A percentile compares a stretch with the other conserved stretches of the same genome.
Evolutionary conservation across 2,329 filamentous ascomycete genomes (phyloP).

Genomic region (Hymenoscyphus scutula): DNA sequence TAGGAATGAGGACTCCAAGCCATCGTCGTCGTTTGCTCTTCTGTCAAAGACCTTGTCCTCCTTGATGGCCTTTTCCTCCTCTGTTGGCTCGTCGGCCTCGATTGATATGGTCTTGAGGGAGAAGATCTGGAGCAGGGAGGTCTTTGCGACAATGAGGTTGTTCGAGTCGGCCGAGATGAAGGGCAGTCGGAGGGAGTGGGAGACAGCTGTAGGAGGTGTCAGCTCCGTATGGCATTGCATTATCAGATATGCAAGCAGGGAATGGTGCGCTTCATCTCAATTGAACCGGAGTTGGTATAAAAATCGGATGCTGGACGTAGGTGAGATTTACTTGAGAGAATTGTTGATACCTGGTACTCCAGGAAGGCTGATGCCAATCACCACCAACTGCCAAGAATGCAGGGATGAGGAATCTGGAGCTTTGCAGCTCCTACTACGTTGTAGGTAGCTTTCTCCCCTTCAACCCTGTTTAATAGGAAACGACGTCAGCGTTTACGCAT

Average conservation of each 20-base stretch:
- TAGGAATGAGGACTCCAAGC: slow-evolving; percentile 64
- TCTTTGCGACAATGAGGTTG: slow-evolving; percentile 89
- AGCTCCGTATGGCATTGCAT: slow-evolving; percentile 99
- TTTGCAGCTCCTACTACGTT: too few relatives aligned
- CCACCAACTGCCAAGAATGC: background rate
- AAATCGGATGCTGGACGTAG: background rate
- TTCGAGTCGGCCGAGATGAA: slow-evolving; percentile 73
- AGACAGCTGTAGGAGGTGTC: slow-evolving; percentile 89
- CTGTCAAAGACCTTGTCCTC: slow-evolving; percentile 49
- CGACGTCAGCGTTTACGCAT: slow-evolving; percentile 20
- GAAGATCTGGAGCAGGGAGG: slow-evolving; percentile 91
- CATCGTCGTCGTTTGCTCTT: slow-evolving; percentile 55
- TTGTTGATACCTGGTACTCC: too few relatives aligned
- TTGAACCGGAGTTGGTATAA: background rate
- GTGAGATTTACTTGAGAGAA: slow-evolving; percentile 4
- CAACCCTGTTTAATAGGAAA: slow-evolving; percentile 10
- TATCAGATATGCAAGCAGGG: slow-evolving; percentile 23
- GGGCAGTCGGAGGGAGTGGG: slow-evolving; percentile 76
- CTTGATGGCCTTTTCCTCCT: slow-evolving; percentile 37
- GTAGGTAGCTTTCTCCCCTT: background rate
- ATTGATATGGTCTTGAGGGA: slow-evolving; percentile 64
- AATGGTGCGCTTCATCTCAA: slow-evolving; percentile 18
- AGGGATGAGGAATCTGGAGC: background rate
- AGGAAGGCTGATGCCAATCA: too few relatives aligned
- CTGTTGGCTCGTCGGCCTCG: slow-evolving; percentile 46